These are phyloP conservation scores for Solanum hybrid DNA, from an alignment of 305 asterid species.

Conservation along the genomic window DNA sequence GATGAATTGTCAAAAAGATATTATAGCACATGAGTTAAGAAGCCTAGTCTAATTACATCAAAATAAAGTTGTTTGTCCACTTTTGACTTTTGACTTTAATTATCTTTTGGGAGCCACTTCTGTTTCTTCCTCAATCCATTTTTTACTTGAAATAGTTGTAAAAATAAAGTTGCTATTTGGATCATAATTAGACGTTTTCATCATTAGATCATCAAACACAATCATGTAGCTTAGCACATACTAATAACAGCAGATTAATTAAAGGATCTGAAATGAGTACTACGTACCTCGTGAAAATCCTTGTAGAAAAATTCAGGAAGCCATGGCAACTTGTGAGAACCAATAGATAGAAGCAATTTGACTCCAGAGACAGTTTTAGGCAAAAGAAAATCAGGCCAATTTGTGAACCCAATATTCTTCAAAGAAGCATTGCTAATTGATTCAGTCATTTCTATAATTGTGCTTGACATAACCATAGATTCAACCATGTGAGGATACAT, in stretches of 20 bases:
- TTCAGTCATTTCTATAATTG: slow-evolving; percentile 5
- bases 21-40: not conserved
- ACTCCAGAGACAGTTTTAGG: slow-evolving; percentile 5
- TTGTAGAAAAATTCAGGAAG: slow-evolving; percentile 13
- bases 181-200: not conserved
- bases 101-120: not conserved
- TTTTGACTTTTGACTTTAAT: not conserved
- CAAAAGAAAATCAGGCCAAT: slow-evolving; percentile 7
- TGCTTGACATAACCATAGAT: slow-evolving; percentile 6
- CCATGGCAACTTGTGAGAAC: slow-evolving; percentile 4
- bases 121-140: not conserved
- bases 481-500: slow-evolving; percentile 15
- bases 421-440: not conserved
- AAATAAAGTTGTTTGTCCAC: not conserved
- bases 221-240: not conserved
- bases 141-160: not conserved
- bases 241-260: no score
- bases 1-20: not conserved
- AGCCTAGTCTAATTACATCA: not conserved
- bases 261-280: no score
- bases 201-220: not conserved
- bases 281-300: slow-evolving; percentile 9
- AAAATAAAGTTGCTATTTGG: not conserved
- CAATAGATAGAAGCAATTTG: slow-evolving; percentile 6
- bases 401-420: not conserved